Evolutionary conservation across 441 rosid genomes (phyloP).

Genomic region (Erodium chrysanthum): DNA sequence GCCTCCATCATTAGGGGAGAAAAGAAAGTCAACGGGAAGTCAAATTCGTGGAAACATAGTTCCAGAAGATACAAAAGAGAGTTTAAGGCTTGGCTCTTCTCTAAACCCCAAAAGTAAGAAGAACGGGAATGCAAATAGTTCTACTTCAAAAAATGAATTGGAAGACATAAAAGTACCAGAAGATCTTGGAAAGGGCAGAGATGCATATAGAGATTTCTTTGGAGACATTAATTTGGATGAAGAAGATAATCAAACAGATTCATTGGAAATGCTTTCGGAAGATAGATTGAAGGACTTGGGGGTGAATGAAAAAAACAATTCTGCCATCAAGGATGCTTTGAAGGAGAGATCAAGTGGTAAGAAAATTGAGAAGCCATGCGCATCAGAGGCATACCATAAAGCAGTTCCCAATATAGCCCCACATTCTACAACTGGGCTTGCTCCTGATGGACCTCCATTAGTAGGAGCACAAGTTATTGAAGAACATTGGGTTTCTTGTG

Average conservation of each 20-base stretch:
- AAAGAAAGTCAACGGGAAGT: constrained; percentile 44
- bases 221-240: constrained; percentile 40
- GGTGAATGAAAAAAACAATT: constrained; percentile 30
- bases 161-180: constrained; percentile 37
- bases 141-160: constrained; percentile 32
- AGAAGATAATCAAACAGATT: constrained; percentile 27
- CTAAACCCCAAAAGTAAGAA: constrained; percentile 23
- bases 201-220: constrained; percentile 59
- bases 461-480: constrained; percentile 30
- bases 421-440: constrained; percentile 25
- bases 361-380: constrained; percentile 23
- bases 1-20: constrained; percentile 36
- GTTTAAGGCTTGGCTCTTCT: no score
- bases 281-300: no score
- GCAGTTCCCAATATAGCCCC: constrained; percentile 25
- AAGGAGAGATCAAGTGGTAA: constrained; percentile 38
- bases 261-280: constrained; percentile 22
- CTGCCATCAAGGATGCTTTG: constrained; percentile 22
- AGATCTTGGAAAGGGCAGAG: constrained; percentile 43
- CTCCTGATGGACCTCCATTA: constrained; percentile 34
- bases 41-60: constrained; percentile 13
- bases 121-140: constrained; percentile 27
- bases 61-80: no score
- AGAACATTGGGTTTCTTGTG: constrained; percentile 85
- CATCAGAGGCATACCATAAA: constrained; percentile 26